A percentile compares a stretch with the other conserved stretches of the same genome.
phyloP scores from a whole-genome alignment of 225 moss, liverwort and hornwort genomes.

The Marchantia paleacea region DNA sequence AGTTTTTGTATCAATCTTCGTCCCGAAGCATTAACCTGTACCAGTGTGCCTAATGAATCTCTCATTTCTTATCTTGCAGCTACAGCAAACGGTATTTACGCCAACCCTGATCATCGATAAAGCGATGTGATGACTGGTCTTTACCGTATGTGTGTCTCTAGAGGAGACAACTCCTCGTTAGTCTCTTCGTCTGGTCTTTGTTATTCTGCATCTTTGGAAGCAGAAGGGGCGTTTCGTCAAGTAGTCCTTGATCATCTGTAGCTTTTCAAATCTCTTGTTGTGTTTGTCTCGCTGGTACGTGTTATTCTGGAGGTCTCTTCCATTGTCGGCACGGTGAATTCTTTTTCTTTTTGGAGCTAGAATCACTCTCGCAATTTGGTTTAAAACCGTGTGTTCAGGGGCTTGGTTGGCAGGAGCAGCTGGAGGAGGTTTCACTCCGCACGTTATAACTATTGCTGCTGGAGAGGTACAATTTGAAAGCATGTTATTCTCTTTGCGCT shows the following conservation, averaged over 20 bases:
- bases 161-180: neutral
- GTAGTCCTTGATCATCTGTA: neutral
- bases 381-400: constrained; percentile 35
- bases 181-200: neutral
- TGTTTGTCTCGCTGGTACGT: neutral
- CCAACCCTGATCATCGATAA: constrained; percentile 33
- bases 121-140: constrained; percentile 17
- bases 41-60: neutral
- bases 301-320: neutral
- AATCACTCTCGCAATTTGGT: neutral
- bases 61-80: constrained; percentile 27
- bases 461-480: constrained; percentile 61
- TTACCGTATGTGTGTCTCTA: neutral
- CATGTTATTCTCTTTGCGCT: neutral
- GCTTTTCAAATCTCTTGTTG: neutral
- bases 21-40: neutral
- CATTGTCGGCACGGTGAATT: neutral
- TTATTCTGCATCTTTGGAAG: neutral
- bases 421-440: constrained; percentile 86
- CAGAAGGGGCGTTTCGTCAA: neutral
- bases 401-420: constrained; percentile 70
- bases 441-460: constrained; percentile 85
- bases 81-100: constrained; percentile 44
- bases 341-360: neutral
- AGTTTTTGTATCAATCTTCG: neutral